These are phyloP conservation scores for Fragosphaeria purpurea DNA, from an alignment of 2,329 filamentous ascomycete genomes.

Conservation along the genomic window DNA sequence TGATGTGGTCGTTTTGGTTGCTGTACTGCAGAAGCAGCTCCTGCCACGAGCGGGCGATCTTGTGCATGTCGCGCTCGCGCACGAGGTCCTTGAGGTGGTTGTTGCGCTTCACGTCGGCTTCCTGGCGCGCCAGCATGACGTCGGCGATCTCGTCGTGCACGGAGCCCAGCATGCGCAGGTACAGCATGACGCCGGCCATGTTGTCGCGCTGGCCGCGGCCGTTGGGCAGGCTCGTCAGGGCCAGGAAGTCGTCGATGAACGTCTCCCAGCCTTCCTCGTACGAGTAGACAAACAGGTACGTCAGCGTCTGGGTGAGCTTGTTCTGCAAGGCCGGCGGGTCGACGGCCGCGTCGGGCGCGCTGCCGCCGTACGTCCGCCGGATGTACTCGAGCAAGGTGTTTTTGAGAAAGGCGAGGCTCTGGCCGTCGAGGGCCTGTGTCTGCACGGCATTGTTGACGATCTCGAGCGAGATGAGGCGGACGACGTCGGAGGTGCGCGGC, in stretches of 20 bases:
- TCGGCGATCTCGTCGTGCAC: slow-evolving; percentile 98
- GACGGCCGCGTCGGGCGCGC: slow-evolving; percentile 32
- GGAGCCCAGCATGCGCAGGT: slow-evolving; percentile 77
- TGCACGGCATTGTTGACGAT: slow-evolving; percentile 88
- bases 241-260: slow-evolving; percentile 85
- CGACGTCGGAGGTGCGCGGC: slow-evolving; percentile 68
- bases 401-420: slow-evolving; percentile 66
- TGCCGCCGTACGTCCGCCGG: slow-evolving; percentile 59
- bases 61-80: slow-evolving; percentile 75
- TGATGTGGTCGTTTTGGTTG: slow-evolving; percentile 57
- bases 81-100: slow-evolving; percentile 86
- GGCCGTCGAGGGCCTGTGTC: slow-evolving; percentile 61
- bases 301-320: slow-evolving; percentile 92
- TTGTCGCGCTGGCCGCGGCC: slow-evolving; percentile 58
- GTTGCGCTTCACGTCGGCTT: slow-evolving; percentile 72
- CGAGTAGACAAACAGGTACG: slow-evolving; percentile 79
- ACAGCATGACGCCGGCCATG: slow-evolving; percentile 66
- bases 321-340: slow-evolving; percentile 81
- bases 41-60: slow-evolving; percentile 83
- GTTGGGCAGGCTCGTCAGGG: slow-evolving; percentile 56
- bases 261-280: slow-evolving; percentile 80
- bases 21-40: slow-evolving; percentile 74
- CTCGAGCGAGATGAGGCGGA: slow-evolving; percentile 82
- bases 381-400: slow-evolving; percentile 76
- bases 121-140: slow-evolving; percentile 69